Percentiles rank a stretch among this genome's conserved stretches.
These are phyloP conservation scores for Backusella australiensis DNA, from an alignment of 192 early-diverging fungal genomes.

Conservation along the genomic window DNA sequence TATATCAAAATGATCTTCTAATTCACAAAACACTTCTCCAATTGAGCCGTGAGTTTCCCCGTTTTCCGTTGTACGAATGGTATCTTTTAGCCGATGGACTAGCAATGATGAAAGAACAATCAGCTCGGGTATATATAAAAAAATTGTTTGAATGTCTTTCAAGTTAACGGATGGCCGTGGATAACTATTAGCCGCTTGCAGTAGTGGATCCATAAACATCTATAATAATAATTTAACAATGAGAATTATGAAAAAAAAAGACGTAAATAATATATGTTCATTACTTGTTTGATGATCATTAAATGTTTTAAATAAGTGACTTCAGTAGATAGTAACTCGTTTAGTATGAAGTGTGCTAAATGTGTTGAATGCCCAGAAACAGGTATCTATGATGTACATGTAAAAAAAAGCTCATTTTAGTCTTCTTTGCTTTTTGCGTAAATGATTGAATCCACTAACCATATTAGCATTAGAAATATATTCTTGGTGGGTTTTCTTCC, in stretches of 20 bases:
- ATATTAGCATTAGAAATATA: background rate
- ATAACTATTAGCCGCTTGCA: conserved; percentile 24
- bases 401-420: background rate
- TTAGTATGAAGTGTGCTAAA: conserved; percentile 39
- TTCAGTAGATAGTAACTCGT: conserved; percentile 52
- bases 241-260: background rate
- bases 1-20: conserved; percentile 35
- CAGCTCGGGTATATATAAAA: conserved; percentile 36
- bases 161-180: conserved; percentile 31
- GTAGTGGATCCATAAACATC: conserved; percentile 43
- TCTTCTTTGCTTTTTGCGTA: background rate
- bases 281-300: conserved; percentile 47
- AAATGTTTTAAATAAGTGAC: conserved; percentile 47
- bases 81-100: conserved; percentile 13
- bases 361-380: conserved; percentile 17
- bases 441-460: background rate
- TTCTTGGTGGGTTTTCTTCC: background rate
- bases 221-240: background rate
- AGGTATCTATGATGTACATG: background rate
- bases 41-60: conserved; percentile 13
- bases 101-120: conserved; percentile 33
- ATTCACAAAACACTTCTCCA: conserved; percentile 34
- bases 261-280: background rate
- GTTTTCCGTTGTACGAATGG: conserved; percentile 5
- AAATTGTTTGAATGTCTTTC: conserved; percentile 36